These are phyloP conservation scores for Leishmania braziliensis DNA, from an alignment of 208 protist genomes.

Conservation along the genomic window DNA sequence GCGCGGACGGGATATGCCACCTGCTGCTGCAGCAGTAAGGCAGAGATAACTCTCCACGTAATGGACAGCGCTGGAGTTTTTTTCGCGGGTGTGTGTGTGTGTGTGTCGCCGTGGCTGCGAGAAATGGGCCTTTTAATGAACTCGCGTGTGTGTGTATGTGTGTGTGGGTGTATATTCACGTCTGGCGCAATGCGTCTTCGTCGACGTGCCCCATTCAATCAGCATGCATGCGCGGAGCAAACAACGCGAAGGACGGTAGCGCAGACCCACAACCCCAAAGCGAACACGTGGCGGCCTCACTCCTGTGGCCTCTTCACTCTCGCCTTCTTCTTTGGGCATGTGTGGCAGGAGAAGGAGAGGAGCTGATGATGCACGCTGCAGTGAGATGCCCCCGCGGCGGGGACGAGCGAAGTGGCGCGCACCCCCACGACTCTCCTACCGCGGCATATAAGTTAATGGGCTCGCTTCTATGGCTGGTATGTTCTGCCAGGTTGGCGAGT, in stretches of 20 bases:
- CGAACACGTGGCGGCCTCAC: background rate
- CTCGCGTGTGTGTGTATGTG: background rate
- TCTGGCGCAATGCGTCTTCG: background rate
- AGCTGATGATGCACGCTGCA: background rate
- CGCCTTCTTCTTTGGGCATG: background rate
- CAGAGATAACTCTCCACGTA: background rate
- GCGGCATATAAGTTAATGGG: background rate
- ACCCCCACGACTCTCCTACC: background rate
- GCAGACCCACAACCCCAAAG: background rate
- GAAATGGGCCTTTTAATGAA: background rate
- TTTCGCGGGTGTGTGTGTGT: background rate
- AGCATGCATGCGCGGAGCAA: background rate
- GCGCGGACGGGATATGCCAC: constrained; percentile 66
- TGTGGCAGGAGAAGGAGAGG: background rate
- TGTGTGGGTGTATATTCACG: background rate
- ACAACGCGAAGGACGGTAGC: background rate
- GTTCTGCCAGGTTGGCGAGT: background rate
- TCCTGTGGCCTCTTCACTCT: background rate
- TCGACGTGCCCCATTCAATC: background rate
- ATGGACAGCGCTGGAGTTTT: background rate
- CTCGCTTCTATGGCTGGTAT: background rate
- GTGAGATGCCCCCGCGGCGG: background rate
- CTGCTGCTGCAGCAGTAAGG: constrained; percentile 23
- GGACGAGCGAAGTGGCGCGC: background rate
- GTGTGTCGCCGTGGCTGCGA: background rate